These are phyloP conservation scores for Isatis lusitanica DNA, from an alignment of 441 rosid genomes.

Conservation along the genomic window DNA sequence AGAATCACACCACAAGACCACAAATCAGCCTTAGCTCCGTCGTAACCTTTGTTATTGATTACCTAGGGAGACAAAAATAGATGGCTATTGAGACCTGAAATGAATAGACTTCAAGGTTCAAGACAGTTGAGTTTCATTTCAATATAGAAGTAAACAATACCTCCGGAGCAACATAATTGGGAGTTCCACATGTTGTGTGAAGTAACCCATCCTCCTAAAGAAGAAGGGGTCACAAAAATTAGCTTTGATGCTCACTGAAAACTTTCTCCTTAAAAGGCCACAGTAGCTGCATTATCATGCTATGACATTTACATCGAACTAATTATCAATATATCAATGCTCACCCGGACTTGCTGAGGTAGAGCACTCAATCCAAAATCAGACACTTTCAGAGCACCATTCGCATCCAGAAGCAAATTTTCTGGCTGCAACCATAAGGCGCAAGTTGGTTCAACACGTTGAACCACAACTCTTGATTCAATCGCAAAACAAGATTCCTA, in stretches of 20 bases:
- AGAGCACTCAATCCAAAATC: conserved; percentile 98
- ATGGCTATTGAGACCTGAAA: not conserved
- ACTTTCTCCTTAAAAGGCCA: not conserved
- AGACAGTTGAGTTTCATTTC: not conserved
- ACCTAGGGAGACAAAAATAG: conserved; percentile 54
- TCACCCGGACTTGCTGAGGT: conserved; percentile 98
- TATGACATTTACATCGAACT: not conserved
- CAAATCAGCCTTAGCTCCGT: conserved; percentile 97
- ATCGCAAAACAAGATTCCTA: conserved; percentile 13
- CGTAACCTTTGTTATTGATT: conserved; percentile 94
- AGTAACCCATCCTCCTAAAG: conserved; percentile 94
- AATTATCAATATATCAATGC: conserved; percentile 20
- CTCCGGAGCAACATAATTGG: conserved; percentile 99
- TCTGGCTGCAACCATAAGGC: conserved; percentile 72
- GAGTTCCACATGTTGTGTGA: conserved; percentile 98
- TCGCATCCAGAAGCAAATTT: conserved; percentile 88
- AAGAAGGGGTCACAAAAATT: conserved; percentile 24
- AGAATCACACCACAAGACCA: conserved; percentile 99
- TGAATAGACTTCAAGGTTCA: not conserved
- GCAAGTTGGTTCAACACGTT: not conserved
- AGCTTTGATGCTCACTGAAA: conserved; percentile 11
- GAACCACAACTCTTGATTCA: not conserved
- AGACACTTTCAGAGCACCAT: conserved; percentile 81
- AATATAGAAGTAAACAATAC: conserved; percentile 43
- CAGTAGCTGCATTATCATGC: not conserved